Percentiles rank a stretch among this genome's conserved stretches.
Conservation (phyloP, 2,329 filamentous ascomycete genomes). For the Aspergillus alliaceus region DNA sequence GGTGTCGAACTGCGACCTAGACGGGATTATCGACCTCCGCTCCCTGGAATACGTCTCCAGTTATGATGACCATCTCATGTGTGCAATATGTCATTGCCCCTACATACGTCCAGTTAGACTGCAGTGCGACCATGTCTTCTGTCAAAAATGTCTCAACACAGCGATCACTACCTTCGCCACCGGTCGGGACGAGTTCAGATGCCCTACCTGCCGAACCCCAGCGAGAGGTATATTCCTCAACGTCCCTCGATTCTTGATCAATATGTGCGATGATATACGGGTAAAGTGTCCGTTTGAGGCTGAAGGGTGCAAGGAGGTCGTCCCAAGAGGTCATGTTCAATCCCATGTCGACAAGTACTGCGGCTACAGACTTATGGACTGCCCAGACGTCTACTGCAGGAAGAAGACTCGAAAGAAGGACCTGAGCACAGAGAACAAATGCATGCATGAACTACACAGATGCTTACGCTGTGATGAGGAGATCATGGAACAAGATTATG, state of each 20-base stretch:
- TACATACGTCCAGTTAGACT: slow-evolving; percentile 60
- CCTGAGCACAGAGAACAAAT: slow-evolving; percentile 47
- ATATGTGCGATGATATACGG: slow-evolving; percentile 62
- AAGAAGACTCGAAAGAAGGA: slow-evolving; percentile 57
- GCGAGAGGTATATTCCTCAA: slow-evolving; percentile 37
- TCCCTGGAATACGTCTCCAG: slow-evolving; percentile 57
- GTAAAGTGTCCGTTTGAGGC: slow-evolving; percentile 59
- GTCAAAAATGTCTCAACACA: slow-evolving; percentile 56
- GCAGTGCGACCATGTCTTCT: slow-evolving; percentile 65
- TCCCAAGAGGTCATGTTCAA: slow-evolving; percentile 58
- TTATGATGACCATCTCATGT: slow-evolving; percentile 62
- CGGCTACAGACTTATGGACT: slow-evolving; percentile 55
- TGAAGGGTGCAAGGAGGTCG: slow-evolving; percentile 54
- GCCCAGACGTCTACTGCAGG: slow-evolving; percentile 51
- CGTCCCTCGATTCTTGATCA: slow-evolving; percentile 57
- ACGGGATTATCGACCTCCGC: slow-evolving; percentile 53
- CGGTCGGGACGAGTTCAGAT: slow-evolving; percentile 43
- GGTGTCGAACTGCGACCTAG: slow-evolving; percentile 27
- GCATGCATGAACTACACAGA: slow-evolving; percentile 54
- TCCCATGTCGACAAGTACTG: slow-evolving; percentile 63
- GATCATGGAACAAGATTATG: slow-evolving; percentile 56
- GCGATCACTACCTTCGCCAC: slow-evolving; percentile 42
- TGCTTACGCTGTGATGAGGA: slow-evolving; percentile 55
- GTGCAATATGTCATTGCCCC: slow-evolving; percentile 64
- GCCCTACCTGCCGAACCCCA: slow-evolving; percentile 58